A percentile compares a stretch with the other conserved stretches of the same genome.
These are phyloP conservation scores for Suhomyces sp. DNA, from an alignment of 805 yeast genomes.

Conservation along the genomic window DNA sequence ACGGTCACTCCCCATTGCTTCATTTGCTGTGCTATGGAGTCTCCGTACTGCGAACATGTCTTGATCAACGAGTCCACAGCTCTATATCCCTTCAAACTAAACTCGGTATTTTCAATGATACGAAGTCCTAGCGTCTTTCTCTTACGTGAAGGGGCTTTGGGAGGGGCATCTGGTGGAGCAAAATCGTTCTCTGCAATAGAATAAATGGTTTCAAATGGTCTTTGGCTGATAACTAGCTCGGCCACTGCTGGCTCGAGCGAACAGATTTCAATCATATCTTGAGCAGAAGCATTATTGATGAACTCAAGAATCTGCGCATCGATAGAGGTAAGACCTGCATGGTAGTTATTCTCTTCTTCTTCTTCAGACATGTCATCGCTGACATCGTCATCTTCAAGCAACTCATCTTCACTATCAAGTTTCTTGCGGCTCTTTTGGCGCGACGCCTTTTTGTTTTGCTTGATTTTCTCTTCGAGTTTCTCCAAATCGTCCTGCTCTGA, in stretches of 20 bases:
- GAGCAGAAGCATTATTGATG: slow-evolving; percentile 69
- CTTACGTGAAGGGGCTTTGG: slow-evolving; percentile 21
- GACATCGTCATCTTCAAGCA: slow-evolving; percentile 38
- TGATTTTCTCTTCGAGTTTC: slow-evolving; percentile 37
- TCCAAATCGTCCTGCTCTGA: slow-evolving; percentile 33
- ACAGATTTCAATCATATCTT: slow-evolving; percentile 79
- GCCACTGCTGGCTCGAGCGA: slow-evolving; percentile 68
- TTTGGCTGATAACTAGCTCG: slow-evolving; percentile 51
- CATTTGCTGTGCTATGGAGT: slow-evolving; percentile 66
- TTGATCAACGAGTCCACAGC: slow-evolving; percentile 93
- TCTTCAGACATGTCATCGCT: slow-evolving; percentile 52
- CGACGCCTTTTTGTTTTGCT: slow-evolving; percentile 27
- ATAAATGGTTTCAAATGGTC: slow-evolving; percentile 68
- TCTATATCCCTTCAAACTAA: slow-evolving; percentile 79
- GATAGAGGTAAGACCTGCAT: slow-evolving; percentile 44
- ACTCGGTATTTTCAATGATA: slow-evolving; percentile 65
- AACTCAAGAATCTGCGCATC: slow-evolving; percentile 71
- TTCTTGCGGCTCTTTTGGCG: slow-evolving; percentile 6
- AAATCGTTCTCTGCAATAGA: slow-evolving; percentile 60
- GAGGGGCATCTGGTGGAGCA: slow-evolving; percentile 30
- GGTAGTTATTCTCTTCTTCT: slow-evolving; percentile 32
- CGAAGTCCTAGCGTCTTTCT: slow-evolving; percentile 64
- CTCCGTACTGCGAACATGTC: slow-evolving; percentile 77
- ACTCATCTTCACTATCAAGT: slow-evolving; percentile 36
- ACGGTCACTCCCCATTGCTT: slow-evolving; percentile 84